Evolutionary conservation across 2,329 filamentous ascomycete species (phyloP).

Genomic region (Bertia moriformis): DNA sequence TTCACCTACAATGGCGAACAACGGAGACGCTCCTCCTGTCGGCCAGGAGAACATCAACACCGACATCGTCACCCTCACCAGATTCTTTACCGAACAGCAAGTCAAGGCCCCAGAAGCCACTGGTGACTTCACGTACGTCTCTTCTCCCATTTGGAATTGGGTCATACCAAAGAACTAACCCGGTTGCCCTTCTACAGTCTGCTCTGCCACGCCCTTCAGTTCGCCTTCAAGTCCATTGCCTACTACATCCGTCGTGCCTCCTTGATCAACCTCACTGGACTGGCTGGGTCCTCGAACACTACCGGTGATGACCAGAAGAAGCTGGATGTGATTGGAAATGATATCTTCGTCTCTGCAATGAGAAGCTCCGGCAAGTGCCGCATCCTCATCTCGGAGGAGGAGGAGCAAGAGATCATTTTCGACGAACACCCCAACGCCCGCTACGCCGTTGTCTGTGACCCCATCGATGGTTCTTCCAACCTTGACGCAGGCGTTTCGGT

Average conservation of each 20-base stretch:
- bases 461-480: constrained; percentile 95
- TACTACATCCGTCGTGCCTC: constrained; percentile 97
- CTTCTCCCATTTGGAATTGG: background rate
- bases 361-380: constrained; percentile 79
- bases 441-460: constrained; percentile 93
- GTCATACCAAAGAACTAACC: constrained; percentile 3
- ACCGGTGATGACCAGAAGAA: constrained; percentile 99
- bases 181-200: constrained; percentile 38
- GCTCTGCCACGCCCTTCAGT: constrained; percentile 92
- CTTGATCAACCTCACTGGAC: constrained; percentile 85
- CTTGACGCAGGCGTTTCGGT: constrained; percentile 94
- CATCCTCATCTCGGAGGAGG: constrained; percentile 91
- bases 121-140: constrained; percentile 86
- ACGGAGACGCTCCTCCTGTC: background rate
- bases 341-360: constrained; percentile 94
- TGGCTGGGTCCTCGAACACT: constrained; percentile 85
- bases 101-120: constrained; percentile 84
- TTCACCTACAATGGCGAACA: background rate
- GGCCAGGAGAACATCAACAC: constrained; percentile 70
- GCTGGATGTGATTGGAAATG: constrained; percentile 96
- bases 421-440: constrained; percentile 59
- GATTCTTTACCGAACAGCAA: constrained; percentile 94
- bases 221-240: constrained; percentile 98
- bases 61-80: constrained; percentile 85
- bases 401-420: constrained; percentile 85